phyloP scores from a whole-genome alignment of 106 monocot species.

The Gastrodia elata region DNA sequence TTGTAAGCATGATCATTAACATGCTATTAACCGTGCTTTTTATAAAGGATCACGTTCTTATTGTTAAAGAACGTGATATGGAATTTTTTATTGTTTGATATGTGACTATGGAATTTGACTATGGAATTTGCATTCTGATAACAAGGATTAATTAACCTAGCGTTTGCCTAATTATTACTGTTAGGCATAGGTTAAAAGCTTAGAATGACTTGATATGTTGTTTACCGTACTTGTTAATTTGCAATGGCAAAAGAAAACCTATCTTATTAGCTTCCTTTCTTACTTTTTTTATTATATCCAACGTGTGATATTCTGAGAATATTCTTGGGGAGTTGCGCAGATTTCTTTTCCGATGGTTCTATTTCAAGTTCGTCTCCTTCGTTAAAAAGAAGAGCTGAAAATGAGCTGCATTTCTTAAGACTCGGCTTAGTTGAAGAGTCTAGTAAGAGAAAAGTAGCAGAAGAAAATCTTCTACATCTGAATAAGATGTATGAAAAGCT shows the following conservation, averaged over 20 bases:
- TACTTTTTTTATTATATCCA: background rate
- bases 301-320: background rate
- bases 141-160: background rate
- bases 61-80: background rate
- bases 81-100: background rate
- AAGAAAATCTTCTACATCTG: constrained; percentile 20
- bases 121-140: background rate
- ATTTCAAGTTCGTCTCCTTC: constrained; percentile 22
- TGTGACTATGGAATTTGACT: background rate
- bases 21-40: background rate
- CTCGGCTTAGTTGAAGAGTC: constrained; percentile 22
- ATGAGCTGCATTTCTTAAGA: constrained; percentile 27
- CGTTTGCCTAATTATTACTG: background rate
- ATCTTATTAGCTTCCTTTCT: background rate
- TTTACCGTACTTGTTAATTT: background rate
- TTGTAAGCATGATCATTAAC: background rate
- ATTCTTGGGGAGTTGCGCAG: constrained; percentile 20
- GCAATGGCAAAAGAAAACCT: background rate
- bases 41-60: background rate
- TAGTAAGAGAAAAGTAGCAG: constrained; percentile 18
- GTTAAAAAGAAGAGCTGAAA: constrained; percentile 12
- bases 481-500: constrained; percentile 21
- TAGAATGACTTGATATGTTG: background rate
- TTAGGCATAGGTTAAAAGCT: background rate
- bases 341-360: constrained; percentile 49